These are phyloP conservation scores for Hymenoscyphus infarciens DNA, from an alignment of 2,329 filamentous ascomycete genomes.

Conservation along the genomic window DNA sequence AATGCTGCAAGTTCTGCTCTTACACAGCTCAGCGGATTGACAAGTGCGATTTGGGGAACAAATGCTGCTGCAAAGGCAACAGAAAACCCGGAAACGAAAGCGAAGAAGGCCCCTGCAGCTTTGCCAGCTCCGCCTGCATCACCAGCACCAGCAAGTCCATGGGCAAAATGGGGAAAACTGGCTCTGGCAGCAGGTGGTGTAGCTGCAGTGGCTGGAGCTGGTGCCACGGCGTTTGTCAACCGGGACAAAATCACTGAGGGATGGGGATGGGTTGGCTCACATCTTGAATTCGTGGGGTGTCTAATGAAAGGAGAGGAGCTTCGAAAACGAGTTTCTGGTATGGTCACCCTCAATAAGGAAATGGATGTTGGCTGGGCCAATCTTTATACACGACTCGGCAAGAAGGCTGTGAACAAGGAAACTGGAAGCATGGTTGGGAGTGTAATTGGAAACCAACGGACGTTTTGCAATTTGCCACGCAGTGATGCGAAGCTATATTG, in stretches of 20 bases:
- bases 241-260: conserved; percentile 75
- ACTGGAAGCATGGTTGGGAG: conserved; percentile 48
- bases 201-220: conserved; percentile 75
- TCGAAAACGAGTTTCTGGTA: conserved; percentile 64
- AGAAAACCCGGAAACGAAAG: conserved; percentile 20
- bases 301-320: conserved; percentile 81
- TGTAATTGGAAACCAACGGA: conserved; percentile 68
- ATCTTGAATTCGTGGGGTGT: conserved; percentile 91
- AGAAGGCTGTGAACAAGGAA: conserved; percentile 55
- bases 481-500: conserved; percentile 54
- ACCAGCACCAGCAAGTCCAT: conserved; percentile 44
- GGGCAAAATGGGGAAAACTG: conserved; percentile 80
- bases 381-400: conserved; percentile 80
- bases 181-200: conserved; percentile 85
- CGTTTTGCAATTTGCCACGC: conserved; percentile 81
- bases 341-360: conserved; percentile 62
- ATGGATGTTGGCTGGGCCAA: conserved; percentile 76
- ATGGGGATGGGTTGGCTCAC: conserved; percentile 78
- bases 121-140: conserved; percentile 35
- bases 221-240: conserved; percentile 81
- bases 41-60: conserved; percentile 63
- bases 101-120: conserved; percentile 39
- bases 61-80: conserved; percentile 37
- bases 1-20: conserved; percentile 69
- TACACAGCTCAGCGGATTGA: conserved; percentile 60